A percentile compares a stretch with the other conserved stretches of the same genome.
Evolutionary conservation across 2,329 filamentous ascomycete species (phyloP).

Genomic region (Fusarium sp.): DNA sequence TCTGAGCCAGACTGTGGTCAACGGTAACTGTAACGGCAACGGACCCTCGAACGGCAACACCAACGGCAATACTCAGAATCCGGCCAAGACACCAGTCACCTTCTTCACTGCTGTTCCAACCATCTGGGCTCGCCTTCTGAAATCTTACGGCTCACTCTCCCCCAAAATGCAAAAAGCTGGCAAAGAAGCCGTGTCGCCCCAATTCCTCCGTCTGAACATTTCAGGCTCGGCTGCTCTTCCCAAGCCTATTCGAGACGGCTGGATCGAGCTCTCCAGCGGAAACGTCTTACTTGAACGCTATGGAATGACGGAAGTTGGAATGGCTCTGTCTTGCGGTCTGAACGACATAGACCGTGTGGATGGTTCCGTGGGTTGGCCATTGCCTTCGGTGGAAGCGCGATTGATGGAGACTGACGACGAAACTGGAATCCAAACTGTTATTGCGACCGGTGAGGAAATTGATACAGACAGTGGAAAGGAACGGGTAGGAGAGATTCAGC

Average conservation of each 20-base stretch:
- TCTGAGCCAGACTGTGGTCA: constrained; percentile 54
- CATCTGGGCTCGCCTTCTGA: constrained; percentile 90
- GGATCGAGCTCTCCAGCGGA: constrained; percentile 81
- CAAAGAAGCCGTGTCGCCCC: constrained; percentile 76
- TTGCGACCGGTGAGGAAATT: constrained; percentile 70
- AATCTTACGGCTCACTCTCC: constrained; percentile 73
- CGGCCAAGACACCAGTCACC: constrained; percentile 66
- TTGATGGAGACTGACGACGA: constrained; percentile 80
- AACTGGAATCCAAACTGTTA: constrained; percentile 70
- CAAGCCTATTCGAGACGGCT: constrained; percentile 86
- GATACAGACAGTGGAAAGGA: constrained; percentile 66
- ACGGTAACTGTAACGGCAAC: background rate
- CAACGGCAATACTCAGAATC: constrained; percentile 38
- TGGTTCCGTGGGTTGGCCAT: constrained; percentile 92
- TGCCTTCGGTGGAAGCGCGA: constrained; percentile 87
- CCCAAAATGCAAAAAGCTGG: constrained; percentile 74
- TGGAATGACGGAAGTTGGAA: constrained; percentile 99
- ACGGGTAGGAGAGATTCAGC: constrained; percentile 84
- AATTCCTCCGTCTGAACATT: constrained; percentile 88
- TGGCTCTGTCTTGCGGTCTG: constrained; percentile 96
- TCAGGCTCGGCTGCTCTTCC: constrained; percentile 95
- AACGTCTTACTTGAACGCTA: constrained; percentile 96
- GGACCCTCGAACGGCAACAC: background rate
- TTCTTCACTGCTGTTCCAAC: constrained; percentile 98
- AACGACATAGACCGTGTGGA: constrained; percentile 83